Percentiles rank a stretch among this genome's conserved stretches.
phyloP scores from a whole-genome alignment of 345 rosid species.

The Hirschfeldia incana region DNA sequence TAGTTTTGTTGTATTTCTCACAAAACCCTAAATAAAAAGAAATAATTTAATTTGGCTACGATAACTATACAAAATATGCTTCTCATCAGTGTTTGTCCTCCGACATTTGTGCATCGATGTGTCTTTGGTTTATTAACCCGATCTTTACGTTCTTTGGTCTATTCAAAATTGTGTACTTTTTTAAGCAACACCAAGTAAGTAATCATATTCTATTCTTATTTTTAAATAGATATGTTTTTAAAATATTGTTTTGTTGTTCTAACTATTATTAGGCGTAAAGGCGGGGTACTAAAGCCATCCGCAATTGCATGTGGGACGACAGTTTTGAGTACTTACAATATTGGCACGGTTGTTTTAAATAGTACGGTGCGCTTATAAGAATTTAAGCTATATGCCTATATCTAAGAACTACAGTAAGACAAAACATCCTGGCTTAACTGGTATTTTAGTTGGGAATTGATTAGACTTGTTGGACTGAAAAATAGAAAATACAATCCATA shows the following conservation, averaged over 20 bases:
- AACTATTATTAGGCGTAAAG: constrained; percentile 11
- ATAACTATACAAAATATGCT: not conserved
- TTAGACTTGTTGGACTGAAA: not conserved
- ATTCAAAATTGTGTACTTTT: constrained; percentile 6
- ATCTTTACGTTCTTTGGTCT: constrained; percentile 29
- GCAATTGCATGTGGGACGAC: not conserved
- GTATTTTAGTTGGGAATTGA: not conserved
- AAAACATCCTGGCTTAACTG: not conserved
- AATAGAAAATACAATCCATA: not conserved
- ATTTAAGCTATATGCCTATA: not conserved
- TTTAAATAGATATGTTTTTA: not conserved
- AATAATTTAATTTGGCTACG: not conserved
- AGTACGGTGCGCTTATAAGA: not conserved
- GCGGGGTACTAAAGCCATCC: not conserved
- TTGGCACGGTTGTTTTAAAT: not conserved
- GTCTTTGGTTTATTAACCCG: constrained; percentile 2
- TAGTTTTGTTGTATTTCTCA: not conserved
- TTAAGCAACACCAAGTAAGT: constrained; percentile 1
- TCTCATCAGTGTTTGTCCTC: constrained; percentile 8
- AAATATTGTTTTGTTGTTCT: constrained; percentile 1
- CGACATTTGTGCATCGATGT: constrained; percentile 12
- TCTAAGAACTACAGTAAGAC: not conserved
- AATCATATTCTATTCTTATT: not conserved
- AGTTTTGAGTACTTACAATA: not conserved
- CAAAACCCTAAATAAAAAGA: not conserved